A percentile compares a stretch with the other conserved stretches of the same genome.
These are phyloP conservation scores for Backusella parvicylindrica DNA, from an alignment of 192 early-diverging fungal genomes.

Conservation along the genomic window DNA sequence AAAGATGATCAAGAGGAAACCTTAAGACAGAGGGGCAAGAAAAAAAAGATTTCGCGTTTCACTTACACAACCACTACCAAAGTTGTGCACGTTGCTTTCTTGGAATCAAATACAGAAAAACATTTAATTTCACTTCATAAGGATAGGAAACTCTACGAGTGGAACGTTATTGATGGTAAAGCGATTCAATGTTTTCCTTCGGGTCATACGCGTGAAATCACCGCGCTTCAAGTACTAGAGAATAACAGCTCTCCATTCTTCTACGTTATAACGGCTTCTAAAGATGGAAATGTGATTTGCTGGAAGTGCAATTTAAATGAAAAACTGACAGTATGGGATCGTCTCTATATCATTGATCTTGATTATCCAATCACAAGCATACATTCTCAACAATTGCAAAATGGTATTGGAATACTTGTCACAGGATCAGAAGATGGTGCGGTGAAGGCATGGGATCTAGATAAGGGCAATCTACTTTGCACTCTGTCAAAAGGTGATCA, in stretches of 20 bases:
- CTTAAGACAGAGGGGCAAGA: background rate
- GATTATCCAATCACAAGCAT: constrained; percentile 18
- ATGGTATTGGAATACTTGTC: constrained; percentile 26
- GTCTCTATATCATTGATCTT: constrained; percentile 19
- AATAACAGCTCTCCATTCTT: constrained; percentile 1
- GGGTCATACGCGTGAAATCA: constrained; percentile 16
- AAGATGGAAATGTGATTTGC: constrained; percentile 29
- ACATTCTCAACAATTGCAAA: constrained; percentile 4
- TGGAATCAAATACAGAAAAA: constrained; percentile 13
- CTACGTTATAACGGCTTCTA: constrained; percentile 20
- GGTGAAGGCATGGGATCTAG: constrained; percentile 28
- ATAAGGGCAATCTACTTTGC: constrained; percentile 17
- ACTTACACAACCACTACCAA: background rate
- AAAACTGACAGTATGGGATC: constrained; percentile 13
- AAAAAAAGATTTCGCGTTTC: background rate
- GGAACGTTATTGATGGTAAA: constrained; percentile 27
- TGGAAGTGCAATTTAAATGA: constrained; percentile 13
- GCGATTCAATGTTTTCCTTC: constrained; percentile 15
- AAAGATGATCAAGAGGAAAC: background rate
- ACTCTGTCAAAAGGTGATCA: constrained; percentile 19
- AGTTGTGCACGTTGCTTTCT: background rate
- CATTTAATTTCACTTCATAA: constrained; percentile 26
- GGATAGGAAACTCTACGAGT: constrained; percentile 25
- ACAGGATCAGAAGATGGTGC: constrained; percentile 26
- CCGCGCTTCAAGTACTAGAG: constrained; percentile 2